Conservation (phyloP, 192 early-diverging fungal genomes). For the Backusella westeae region DNA sequence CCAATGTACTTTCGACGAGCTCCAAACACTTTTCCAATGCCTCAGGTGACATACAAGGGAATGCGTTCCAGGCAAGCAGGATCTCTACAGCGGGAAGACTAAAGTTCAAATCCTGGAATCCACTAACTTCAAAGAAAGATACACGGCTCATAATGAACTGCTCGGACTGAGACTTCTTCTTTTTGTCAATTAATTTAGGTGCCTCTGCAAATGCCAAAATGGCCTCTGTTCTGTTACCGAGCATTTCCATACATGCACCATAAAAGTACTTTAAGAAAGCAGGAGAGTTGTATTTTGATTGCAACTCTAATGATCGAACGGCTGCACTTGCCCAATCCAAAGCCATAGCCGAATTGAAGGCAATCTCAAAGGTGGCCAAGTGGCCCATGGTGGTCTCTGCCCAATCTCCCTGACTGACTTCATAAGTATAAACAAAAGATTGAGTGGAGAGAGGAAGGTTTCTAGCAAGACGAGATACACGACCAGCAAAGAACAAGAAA, state of each 20-base stretch:
- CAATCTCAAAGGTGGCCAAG: slow-evolving; percentile 29
- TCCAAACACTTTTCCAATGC: slow-evolving; percentile 32
- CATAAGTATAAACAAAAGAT: slow-evolving; percentile 32
- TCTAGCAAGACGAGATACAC: slow-evolving; percentile 33
- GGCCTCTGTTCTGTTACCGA: slow-evolving; percentile 72
- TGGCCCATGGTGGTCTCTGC: slow-evolving; percentile 30
- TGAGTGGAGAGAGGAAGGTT: slow-evolving; percentile 37
- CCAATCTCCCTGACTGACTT: slow-evolving; percentile 34
- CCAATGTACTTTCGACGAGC: slow-evolving; percentile 27
- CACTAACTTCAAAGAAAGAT: slow-evolving; percentile 46
- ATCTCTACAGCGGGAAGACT: slow-evolving; percentile 47
- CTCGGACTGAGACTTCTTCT: slow-evolving; percentile 50
- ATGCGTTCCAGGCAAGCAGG: slow-evolving; percentile 51
- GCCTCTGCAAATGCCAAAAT: slow-evolving; percentile 61
- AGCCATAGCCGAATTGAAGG: slow-evolving; percentile 31
- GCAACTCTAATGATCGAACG: neutral
- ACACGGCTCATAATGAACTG: slow-evolving; percentile 48
- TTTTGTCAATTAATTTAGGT: slow-evolving; percentile 39
- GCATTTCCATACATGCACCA: slow-evolving; percentile 46
- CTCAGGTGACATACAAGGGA: slow-evolving; percentile 43
- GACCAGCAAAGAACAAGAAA: slow-evolving; percentile 38
- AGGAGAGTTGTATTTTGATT: slow-evolving; percentile 46
- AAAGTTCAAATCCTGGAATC: slow-evolving; percentile 42
- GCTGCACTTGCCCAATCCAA: slow-evolving; percentile 32
- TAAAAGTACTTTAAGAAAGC: slow-evolving; percentile 52